These are phyloP conservation scores for Vinca minor DNA, from an alignment of 257 asterid species.

Conservation along the genomic window DNA sequence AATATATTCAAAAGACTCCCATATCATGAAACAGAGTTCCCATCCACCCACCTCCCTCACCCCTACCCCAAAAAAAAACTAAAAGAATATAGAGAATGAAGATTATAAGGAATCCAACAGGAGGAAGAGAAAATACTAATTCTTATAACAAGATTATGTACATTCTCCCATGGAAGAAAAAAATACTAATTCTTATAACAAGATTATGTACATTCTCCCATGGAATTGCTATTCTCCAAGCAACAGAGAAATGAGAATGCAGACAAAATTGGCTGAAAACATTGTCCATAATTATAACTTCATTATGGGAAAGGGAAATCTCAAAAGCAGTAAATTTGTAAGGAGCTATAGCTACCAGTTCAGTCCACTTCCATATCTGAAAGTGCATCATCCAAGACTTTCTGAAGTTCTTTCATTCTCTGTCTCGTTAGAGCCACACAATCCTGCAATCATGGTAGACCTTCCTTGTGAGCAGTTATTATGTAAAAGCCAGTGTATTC, in stretches of 20 bases:
- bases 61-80: neutral
- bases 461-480: conserved; percentile 6
- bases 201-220: conserved; percentile 2
- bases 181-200: neutral
- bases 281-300: neutral
- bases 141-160: conserved; percentile 1
- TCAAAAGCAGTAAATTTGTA: neutral
- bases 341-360: conserved; percentile 4
- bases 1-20: neutral
- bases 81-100: neutral
- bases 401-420: conserved; percentile 59
- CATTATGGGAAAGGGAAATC: neutral
- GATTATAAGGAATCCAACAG: neutral
- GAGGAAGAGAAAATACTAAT: neutral
- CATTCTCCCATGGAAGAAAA: neutral
- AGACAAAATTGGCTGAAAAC: neutral
- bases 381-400: conserved; percentile 51
- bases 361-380: conserved; percentile 71
- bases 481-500: no score
- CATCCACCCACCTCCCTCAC: neutral
- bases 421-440: conserved; percentile 49
- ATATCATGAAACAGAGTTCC: neutral
- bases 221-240: conserved; percentile 1
- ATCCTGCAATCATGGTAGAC: conserved; percentile 43
- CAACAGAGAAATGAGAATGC: conserved; percentile 5